Evolutionary conservation across 139 green algal genomes (phyloP).

Genomic region (Chlamydomonas sphaeroides): DNA sequence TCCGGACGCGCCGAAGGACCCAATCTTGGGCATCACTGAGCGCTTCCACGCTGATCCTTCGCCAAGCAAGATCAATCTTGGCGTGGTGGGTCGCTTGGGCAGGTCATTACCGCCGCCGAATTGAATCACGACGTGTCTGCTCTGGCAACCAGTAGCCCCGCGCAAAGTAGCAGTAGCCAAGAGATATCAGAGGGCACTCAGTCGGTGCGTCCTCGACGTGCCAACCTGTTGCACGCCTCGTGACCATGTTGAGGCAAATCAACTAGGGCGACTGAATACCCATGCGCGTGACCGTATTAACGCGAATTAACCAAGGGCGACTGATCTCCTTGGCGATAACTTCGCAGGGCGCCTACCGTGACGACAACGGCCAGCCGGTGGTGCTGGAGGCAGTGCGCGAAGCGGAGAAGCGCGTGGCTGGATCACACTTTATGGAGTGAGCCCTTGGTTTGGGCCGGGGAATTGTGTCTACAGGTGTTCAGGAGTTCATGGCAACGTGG

Average conservation of each 20-base stretch:
- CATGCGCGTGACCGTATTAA: no score
- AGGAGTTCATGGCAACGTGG: not conserved
- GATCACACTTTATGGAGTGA: conserved; percentile 85
- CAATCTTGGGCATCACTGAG: conserved; percentile 79
- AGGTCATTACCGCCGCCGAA: no score
- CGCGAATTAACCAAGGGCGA: no score
- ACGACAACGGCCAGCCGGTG: conserved; percentile 86
- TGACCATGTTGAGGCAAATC: no score
- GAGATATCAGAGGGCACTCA: no score
- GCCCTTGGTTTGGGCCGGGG: not conserved
- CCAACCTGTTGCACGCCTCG: no score
- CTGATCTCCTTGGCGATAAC: not conserved
- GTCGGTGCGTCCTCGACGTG: no score
- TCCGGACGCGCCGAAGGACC: conserved; percentile 48
- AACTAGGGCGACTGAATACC: no score
- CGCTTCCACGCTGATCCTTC: conserved; percentile 79
- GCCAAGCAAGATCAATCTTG: conserved; percentile 91
- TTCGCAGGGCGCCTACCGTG: conserved; percentile 82
- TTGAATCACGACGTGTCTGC: no score
- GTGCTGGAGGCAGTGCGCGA: conserved; percentile 87
- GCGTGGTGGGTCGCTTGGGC: conserved; percentile 75
- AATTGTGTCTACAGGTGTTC: no score
- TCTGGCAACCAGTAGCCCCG: not conserved
- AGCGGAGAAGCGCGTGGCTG: conserved; percentile 79
- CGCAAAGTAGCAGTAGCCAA: not conserved